phyloP scores from a whole-genome alignment of 495 filamentous ascomycete genomes.

The Cryomyces minteri region DNA sequence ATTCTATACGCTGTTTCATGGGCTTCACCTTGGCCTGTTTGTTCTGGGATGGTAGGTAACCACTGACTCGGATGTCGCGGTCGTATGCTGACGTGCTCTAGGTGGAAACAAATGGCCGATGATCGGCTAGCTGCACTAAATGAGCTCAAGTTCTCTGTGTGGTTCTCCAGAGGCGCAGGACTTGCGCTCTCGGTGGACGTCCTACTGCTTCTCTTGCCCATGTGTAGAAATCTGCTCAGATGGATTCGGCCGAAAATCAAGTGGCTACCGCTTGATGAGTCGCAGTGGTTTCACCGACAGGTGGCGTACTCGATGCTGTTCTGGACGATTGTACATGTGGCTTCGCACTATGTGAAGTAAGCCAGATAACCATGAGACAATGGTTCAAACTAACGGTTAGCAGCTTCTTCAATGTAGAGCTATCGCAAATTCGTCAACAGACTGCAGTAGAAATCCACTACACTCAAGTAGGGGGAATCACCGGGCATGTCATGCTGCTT shows the following conservation, averaged over 20 bases:
- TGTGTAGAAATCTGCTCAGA: conserved; percentile 80
- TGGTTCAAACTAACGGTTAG: not conserved
- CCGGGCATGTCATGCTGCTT: conserved; percentile 91
- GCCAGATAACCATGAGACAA: conserved; percentile 13
- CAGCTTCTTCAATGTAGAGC: conserved; percentile 93
- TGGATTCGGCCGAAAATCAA: conserved; percentile 71
- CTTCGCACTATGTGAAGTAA: conserved; percentile 89
- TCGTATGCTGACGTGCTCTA: conserved; percentile 22
- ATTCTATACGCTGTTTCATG: conserved; percentile 80
- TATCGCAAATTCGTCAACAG: conserved; percentile 58
- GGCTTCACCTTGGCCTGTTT: conserved; percentile 63
- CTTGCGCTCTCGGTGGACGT: conserved; percentile 66
- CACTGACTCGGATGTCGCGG: not conserved
- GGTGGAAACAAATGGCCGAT: conserved; percentile 60
- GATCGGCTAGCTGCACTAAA: conserved; percentile 56
- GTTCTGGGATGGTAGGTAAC: conserved; percentile 65
- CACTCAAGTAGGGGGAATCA: conserved; percentile 72
- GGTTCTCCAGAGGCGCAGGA: conserved; percentile 87
- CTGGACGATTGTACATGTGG: conserved; percentile 60
- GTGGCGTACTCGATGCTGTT: conserved; percentile 77
- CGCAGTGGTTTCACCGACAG: conserved; percentile 92
- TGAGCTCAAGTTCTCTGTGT: conserved; percentile 70
- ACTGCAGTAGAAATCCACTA: conserved; percentile 91
- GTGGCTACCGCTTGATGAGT: conserved; percentile 85
- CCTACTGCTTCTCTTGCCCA: conserved; percentile 75